phyloP scores from a whole-genome alignment of 495 filamentous ascomycete genomes.

The Annulohypoxylon moriforme region DNA sequence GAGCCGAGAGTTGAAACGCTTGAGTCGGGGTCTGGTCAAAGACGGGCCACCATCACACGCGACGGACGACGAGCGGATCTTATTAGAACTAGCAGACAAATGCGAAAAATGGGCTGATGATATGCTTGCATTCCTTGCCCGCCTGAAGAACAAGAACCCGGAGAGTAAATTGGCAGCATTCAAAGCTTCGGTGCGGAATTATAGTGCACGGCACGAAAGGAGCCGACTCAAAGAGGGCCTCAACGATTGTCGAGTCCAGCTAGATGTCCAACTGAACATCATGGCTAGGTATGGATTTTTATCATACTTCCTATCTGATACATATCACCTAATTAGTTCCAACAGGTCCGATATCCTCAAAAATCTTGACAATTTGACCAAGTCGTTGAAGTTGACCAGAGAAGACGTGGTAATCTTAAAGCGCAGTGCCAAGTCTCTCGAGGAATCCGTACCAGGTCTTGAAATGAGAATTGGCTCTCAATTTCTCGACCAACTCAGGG shows the following conservation, averaged over 20 bases:
- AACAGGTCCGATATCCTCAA: slow-evolving; percentile 5
- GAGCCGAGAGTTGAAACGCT: slow-evolving; percentile 24
- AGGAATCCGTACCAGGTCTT: not conserved
- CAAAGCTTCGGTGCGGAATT: slow-evolving; percentile 30
- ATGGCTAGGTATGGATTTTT: slow-evolving; percentile 24
- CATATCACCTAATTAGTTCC: not conserved
- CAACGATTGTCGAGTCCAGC: slow-evolving; percentile 21
- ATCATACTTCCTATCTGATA: not conserved
- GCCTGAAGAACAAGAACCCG: slow-evolving; percentile 34
- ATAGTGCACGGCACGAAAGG: slow-evolving; percentile 26
- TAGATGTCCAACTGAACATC: slow-evolving; percentile 23
- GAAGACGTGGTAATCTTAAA: not conserved
- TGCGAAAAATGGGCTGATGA: slow-evolving; percentile 32
- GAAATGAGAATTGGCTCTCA: not conserved
- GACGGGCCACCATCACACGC: not conserved
- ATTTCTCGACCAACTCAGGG: not conserved
- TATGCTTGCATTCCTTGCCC: slow-evolving; percentile 36
- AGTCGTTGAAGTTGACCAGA: not conserved
- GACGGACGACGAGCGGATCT: slow-evolving; percentile 41
- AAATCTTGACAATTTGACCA: not conserved
- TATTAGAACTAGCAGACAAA: slow-evolving; percentile 37
- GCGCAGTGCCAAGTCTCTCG: not conserved
- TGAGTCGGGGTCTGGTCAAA: slow-evolving; percentile 6
- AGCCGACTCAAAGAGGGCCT: slow-evolving; percentile 36
- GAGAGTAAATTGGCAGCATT: slow-evolving; percentile 31